These are phyloP conservation scores for Arabidopsis suecica DNA, from an alignment of 345 rosid species.

Conservation along the genomic window DNA sequence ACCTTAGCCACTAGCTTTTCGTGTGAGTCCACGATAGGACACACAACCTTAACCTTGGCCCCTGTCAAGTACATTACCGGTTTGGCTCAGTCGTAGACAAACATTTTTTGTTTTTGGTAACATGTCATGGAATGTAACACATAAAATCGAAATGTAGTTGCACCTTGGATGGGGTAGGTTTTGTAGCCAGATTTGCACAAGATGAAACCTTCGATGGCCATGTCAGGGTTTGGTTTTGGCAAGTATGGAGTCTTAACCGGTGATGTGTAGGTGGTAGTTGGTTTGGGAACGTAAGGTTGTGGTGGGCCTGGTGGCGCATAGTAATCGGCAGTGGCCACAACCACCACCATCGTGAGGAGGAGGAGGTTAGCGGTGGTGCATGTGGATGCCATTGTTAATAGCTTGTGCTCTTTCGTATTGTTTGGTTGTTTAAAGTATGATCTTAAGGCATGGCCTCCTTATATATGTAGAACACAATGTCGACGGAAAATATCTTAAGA, in stretches of 20 bases:
- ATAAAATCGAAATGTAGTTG: constrained; percentile 1
- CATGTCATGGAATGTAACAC: constrained; percentile 1
- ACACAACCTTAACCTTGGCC: constrained; percentile 57
- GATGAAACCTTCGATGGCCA: constrained; percentile 43
- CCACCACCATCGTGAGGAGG: constrained; percentile 18
- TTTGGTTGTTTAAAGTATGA: constrained; percentile 17
- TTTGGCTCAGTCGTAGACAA: constrained; percentile 16
- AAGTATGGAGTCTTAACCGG: constrained; percentile 27
- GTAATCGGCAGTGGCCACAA: constrained; percentile 34
- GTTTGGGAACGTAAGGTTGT: constrained; percentile 31
- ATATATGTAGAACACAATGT: not conserved
- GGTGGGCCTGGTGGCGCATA: constrained; percentile 20
- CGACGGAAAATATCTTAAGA: not conserved
- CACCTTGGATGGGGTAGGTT: constrained; percentile 58
- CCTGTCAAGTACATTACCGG: constrained; percentile 46
- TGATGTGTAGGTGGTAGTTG: constrained; percentile 25
- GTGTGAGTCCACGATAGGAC: constrained; percentile 48
- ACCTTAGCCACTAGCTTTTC: constrained; percentile 56
- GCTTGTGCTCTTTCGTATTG: constrained; percentile 7
- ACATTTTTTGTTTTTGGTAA: not conserved
- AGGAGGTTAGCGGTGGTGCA: constrained; percentile 5
- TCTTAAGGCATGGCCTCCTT: not conserved
- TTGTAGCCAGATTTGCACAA: constrained; percentile 39
- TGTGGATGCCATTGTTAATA: constrained; percentile 29
- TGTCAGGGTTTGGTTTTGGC: constrained; percentile 32